Conservation (phyloP, 768 basidiomycete genomes). For the Gymnopilus junonius region DNA sequence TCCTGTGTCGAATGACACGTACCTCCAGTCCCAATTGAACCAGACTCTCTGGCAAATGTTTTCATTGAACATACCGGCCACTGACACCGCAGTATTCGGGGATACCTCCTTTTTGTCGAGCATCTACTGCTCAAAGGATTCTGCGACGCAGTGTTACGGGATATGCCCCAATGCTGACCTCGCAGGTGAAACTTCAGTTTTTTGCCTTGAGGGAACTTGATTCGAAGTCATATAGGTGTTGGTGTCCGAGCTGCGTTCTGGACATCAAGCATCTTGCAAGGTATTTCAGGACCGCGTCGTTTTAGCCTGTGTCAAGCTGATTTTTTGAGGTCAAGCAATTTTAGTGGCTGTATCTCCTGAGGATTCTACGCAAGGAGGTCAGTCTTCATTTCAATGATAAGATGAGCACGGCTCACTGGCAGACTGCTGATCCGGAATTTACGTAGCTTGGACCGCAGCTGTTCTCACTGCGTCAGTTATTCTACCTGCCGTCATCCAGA, state of each 20-base stretch:
- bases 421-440: not conserved
- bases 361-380: conserved; percentile 20
- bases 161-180: conserved; percentile 24
- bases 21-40: conserved; percentile 7
- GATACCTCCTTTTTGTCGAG: conserved; percentile 2
- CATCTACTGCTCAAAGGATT: conserved; percentile 17
- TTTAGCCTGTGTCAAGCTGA: not conserved
- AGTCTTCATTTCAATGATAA: not conserved
- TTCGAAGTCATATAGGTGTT: conserved; percentile 6
- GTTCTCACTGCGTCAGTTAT: conserved; percentile 19
- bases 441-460: conserved; percentile 20
- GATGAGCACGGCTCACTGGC: not conserved
- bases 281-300: not conserved
- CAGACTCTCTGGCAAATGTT: conserved; percentile 10
- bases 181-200: conserved; percentile 9
- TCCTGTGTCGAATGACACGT: conserved; percentile 3
- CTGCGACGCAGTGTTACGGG: conserved; percentile 13
- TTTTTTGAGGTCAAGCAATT: conserved; percentile 5
- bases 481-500: conserved; percentile 20
- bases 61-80: not conserved
- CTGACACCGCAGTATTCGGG: not conserved
- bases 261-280: conserved; percentile 20
- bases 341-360: conserved; percentile 17
- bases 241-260: conserved; percentile 20
- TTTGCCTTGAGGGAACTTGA: not conserved